Base-by-base conservation (phyloP, 345 rosid species). In the Lepidium aucheri region DNA sequence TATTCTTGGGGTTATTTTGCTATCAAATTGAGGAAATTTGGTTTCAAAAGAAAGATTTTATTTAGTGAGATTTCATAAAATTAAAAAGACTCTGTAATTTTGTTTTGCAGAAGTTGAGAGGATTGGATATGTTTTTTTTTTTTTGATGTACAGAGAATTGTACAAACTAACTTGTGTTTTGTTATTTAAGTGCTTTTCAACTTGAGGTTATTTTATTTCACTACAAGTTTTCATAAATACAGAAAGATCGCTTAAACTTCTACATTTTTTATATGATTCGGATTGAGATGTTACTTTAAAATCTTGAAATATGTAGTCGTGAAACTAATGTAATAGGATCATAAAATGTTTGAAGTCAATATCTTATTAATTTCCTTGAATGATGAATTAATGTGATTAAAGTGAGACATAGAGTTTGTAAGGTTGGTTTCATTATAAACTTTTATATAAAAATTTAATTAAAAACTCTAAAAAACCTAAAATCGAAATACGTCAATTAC, bases 1-100 rank as follows among this genome's bases (percentile, higher is more conserved):
- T 73, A 65, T 73, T 73, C 67, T 65, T 73, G 68, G 66, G 76
- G 67, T 55, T 32, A 11, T 39, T 74, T 70, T 61, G 74, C 45
- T 33, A 54, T 54, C 74, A 68, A 61, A 68, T 53, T 74, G 53
- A 20, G 69, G 54, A 39, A 67, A 74, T 65, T 50, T 74, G 69
- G n/a, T 74, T 39, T 43, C 69, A 68, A 45, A 60, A 35, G 6
- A 3, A 39, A 59, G n/a, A 22, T 36, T 28, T 60, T 49, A 12
- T 52, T 52, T 51, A 35, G 43, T 42, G 56, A 4, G 51, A n/a
- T n/a, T 52, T 58, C 71, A 51, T 33, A 4, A 43, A 22, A 59
- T 38, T 14, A 30, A 38, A 47, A 41, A 50, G 53, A 32, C 20
- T 39, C 44, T 50, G 53, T 36, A 52, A 26, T 41, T 39, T 50